These are phyloP conservation scores for Cymbopogon citratus DNA, from an alignment of 176 grass and related monocot genomes.

Conservation along the genomic window DNA sequence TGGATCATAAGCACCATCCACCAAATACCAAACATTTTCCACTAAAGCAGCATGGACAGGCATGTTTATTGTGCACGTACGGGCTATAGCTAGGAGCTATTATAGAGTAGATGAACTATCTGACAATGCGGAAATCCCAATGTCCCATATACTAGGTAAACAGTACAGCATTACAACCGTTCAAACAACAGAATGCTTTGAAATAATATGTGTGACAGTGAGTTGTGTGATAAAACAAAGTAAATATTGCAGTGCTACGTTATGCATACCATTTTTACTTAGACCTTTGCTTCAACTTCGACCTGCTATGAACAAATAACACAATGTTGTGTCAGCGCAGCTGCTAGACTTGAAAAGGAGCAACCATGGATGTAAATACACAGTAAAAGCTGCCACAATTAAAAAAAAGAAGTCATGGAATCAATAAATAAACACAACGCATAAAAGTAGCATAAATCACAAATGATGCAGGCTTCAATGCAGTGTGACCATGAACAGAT, in stretches of 20 bases:
- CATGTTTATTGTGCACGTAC: background rate
- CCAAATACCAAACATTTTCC: background rate
- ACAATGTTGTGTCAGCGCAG: background rate
- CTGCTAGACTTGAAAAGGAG: background rate
- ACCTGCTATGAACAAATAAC: slow-evolving; percentile 4
- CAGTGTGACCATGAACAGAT: background rate
- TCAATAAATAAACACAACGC: background rate
- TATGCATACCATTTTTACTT: slow-evolving; percentile 36
- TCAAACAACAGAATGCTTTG: background rate
- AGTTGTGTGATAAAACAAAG: background rate
- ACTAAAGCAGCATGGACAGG: background rate
- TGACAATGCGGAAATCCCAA: background rate
- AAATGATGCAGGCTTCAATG: background rate
- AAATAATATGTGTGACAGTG: background rate
- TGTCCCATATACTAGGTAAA: background rate
- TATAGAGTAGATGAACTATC: background rate
- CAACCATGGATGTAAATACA: background rate
- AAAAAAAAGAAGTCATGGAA: background rate
- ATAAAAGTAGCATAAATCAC: background rate
- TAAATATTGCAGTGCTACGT: background rate
- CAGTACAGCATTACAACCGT: background rate
- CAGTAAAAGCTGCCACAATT: background rate
- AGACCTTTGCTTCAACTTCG: background rate
- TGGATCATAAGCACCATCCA: background rate
- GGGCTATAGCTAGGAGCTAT: background rate